These are phyloP conservation scores for Pinus albicaulis DNA, from an alignment of 75 land plant species.

Conservation along the genomic window DNA sequence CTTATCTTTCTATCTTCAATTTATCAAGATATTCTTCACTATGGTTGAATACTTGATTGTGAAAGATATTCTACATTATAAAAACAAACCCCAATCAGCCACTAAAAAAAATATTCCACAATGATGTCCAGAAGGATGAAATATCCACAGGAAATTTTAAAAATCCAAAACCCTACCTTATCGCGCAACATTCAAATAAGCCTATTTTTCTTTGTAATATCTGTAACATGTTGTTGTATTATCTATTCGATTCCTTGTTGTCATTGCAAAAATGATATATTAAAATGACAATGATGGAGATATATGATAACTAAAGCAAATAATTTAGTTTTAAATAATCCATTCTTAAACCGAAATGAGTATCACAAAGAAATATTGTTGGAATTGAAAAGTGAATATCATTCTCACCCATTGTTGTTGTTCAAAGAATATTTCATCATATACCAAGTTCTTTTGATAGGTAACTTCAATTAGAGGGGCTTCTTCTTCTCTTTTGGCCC, in stretches of 20 bases:
- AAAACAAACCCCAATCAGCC: neutral
- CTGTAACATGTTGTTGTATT: slow-evolving; percentile 73
- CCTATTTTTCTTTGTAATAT: slow-evolving; percentile 78
- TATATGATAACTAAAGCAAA: neutral
- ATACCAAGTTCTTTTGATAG: slow-evolving; percentile 52
- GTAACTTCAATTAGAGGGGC: slow-evolving; percentile 80
- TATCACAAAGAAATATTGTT: too few species aligned
- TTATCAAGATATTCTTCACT: slow-evolving; percentile 55
- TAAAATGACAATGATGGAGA: neutral
- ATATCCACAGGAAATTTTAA: neutral
- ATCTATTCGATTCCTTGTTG: slow-evolving; percentile 81
- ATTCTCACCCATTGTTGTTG: slow-evolving; percentile 66
- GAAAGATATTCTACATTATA: slow-evolving; percentile 46
- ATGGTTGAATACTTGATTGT: slow-evolving; percentile 48
- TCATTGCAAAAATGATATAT: neutral
- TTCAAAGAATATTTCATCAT: slow-evolving; percentile 67
- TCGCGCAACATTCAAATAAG: slow-evolving; percentile 60
- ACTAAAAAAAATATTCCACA: neutral
- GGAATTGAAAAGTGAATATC: slow-evolving; percentile 38
- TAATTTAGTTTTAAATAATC: neutral
- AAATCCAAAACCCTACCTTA: slow-evolving; percentile 47
- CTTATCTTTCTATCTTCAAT: slow-evolving; percentile 55
- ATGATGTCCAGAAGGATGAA: neutral
- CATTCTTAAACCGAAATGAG: too few species aligned
- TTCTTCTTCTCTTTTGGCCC: slow-evolving; percentile 94